Percentiles rank a stretch among this genome's conserved stretches.
These are phyloP conservation scores for Schwanniomyces etchellsii DNA, from an alignment of 1,139 yeast genomes.

Conservation along the genomic window DNA sequence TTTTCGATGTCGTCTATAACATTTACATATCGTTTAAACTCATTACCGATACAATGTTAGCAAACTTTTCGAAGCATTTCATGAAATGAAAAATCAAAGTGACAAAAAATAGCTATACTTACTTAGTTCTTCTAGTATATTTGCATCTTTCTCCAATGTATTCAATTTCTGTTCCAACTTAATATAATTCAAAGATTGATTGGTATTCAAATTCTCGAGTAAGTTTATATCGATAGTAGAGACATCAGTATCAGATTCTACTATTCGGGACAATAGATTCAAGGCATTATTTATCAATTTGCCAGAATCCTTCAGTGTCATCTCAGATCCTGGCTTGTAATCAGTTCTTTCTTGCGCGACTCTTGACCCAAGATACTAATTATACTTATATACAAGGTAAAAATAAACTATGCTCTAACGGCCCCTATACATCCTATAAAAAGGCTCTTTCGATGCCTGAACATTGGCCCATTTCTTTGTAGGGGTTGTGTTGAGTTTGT, in stretches of 20 bases:
- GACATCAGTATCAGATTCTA: slow-evolving; percentile 52
- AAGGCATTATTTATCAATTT: slow-evolving; percentile 26
- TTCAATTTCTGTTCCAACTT: slow-evolving; percentile 46
- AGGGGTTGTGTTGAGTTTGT: slow-evolving; percentile 54
- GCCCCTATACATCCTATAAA: slow-evolving; percentile 51
- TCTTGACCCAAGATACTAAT: neutral
- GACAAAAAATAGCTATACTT: slow-evolving; percentile 13
- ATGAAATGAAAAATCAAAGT: neutral
- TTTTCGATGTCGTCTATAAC: slow-evolving; percentile 39
- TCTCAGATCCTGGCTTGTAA: slow-evolving; percentile 4
- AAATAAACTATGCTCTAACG: slow-evolving; percentile 28
- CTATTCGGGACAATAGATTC: slow-evolving; percentile 20
- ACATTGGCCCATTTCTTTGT: slow-evolving; percentile 54
- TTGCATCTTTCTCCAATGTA: slow-evolving; percentile 29
- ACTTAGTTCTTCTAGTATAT: slow-evolving; percentile 24
- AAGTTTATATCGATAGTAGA: slow-evolving; percentile 48
- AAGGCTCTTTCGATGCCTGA: slow-evolving; percentile 43
- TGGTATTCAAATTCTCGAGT: slow-evolving; percentile 51
- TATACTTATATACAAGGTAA: neutral
- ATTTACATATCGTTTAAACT: slow-evolving; percentile 21
- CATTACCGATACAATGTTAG: slow-evolving; percentile 19
- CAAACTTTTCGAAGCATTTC: slow-evolving; percentile 2
- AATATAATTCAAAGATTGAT: slow-evolving; percentile 51
- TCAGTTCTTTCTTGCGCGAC: neutral
- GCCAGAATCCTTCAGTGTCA: slow-evolving; percentile 29